Conservation (phyloP, 768 basidiomycete genomes). For the Kwoniella bestiolae region DNA sequence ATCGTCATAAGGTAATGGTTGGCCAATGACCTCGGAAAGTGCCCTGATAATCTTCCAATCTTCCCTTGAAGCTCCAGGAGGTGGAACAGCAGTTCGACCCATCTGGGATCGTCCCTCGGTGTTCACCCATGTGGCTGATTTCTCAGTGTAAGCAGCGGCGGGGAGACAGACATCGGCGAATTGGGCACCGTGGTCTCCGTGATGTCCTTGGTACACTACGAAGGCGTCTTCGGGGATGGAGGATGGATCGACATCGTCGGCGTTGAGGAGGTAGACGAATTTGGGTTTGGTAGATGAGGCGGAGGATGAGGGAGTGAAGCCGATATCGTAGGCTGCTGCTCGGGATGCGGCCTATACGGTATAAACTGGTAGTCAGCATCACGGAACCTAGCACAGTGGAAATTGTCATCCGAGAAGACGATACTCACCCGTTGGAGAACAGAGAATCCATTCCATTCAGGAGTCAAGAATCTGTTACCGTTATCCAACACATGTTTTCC, state of each 20-base stretch:
- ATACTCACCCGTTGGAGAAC: constrained; percentile 81
- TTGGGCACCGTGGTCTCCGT: constrained; percentile 94
- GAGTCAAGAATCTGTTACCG: constrained; percentile 73
- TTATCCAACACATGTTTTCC: constrained; percentile 79
- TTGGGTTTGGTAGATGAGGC: constrained; percentile 80
- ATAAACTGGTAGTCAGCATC: too few species aligned
- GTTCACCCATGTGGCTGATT: constrained; percentile 89
- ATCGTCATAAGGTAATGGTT: constrained; percentile 86
- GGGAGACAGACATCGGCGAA: constrained; percentile 97
- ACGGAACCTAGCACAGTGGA: too few species aligned
- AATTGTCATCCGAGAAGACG: constrained; percentile 4
- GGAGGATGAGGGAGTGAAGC: constrained; percentile 82
- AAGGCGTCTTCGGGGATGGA: constrained; percentile 90
- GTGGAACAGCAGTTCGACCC: constrained; percentile 85
- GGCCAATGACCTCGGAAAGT: constrained; percentile 81
- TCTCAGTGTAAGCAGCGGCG: constrained; percentile 91
- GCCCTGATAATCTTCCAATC: constrained; percentile 98
- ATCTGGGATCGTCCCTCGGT: constrained; percentile 92
- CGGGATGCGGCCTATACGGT: constrained; percentile 80
- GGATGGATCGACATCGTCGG: constrained; percentile 87
- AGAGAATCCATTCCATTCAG: constrained; percentile 95
- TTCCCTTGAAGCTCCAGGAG: constrained; percentile 93
- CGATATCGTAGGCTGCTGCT: constrained; percentile 90
- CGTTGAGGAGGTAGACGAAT: constrained; percentile 94
- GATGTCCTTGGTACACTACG: constrained; percentile 98